These are phyloP conservation scores for Luffa acutangula DNA, from an alignment of 306 rosid species.

Conservation along the genomic window DNA sequence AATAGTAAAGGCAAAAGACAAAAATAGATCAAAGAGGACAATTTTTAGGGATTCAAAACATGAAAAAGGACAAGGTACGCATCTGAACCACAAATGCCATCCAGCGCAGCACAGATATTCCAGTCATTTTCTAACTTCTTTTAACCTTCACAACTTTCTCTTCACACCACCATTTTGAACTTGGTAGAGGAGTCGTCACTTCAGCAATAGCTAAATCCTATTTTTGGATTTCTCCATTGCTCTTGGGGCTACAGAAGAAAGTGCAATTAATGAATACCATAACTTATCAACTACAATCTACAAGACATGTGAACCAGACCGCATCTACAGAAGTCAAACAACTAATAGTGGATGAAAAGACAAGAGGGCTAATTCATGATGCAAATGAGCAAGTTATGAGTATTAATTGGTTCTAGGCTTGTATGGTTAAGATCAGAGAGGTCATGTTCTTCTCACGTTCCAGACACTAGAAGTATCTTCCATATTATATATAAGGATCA, in stretches of 20 bases:
- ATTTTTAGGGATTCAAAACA: constrained; percentile 21
- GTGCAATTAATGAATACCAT: not conserved
- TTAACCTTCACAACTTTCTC: constrained; percentile 12
- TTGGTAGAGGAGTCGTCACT: constrained; percentile 19
- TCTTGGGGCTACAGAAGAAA: constrained; percentile 65
- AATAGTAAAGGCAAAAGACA: constrained; percentile 27
- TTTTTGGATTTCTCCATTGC: constrained; percentile 76
- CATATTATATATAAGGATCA: not conserved
- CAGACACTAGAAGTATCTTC: not conserved
- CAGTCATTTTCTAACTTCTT: constrained; percentile 19
- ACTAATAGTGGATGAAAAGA: not conserved
- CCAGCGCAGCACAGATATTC: constrained; percentile 13
- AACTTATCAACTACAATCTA: not conserved
- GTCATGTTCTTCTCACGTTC: not conserved
- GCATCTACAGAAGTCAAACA: not conserved
- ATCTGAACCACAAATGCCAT: constrained; percentile 21
- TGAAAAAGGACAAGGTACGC: constrained; percentile 19
- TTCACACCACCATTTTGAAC: constrained; percentile 11
- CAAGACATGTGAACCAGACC: not conserved
- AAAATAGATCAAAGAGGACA: constrained; percentile 5
- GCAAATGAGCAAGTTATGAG: not conserved
- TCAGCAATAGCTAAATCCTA: constrained; percentile 32
- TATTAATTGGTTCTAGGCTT: not conserved
- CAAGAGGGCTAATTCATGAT: not conserved
- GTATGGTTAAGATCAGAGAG: not conserved